These are phyloP conservation scores for Capronia epimyces DNA, from an alignment of 2,329 filamentous ascomycete genomes.

Conservation along the genomic window DNA sequence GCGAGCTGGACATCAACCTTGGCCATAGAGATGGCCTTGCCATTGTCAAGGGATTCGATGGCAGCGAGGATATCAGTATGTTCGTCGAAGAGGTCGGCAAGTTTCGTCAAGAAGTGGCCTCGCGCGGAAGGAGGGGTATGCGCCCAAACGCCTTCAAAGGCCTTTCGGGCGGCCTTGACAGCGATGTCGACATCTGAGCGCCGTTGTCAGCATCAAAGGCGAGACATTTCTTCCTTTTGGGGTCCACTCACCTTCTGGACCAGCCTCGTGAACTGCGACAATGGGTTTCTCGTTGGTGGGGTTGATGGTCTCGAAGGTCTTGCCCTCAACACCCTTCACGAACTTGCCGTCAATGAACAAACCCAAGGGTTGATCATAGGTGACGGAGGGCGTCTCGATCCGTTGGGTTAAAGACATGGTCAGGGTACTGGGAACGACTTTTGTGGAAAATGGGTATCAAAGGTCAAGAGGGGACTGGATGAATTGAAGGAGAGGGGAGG, in stretches of 20 bases:
- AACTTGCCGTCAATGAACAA: constrained; percentile 71
- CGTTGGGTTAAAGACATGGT: constrained; percentile 38
- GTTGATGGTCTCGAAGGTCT: constrained; percentile 90
- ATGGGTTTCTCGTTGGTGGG: constrained; percentile 80
- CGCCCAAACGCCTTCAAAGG: constrained; percentile 70
- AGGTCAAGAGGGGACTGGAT: constrained; percentile 1
- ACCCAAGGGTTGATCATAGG: constrained; percentile 41
- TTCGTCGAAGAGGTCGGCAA: constrained; percentile 75
- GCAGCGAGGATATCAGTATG: constrained; percentile 70
- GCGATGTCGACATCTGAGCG: constrained; percentile 58
- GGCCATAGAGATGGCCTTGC: constrained; percentile 41
- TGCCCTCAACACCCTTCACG: constrained; percentile 74
- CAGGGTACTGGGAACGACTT: constrained; percentile 10
- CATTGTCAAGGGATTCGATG: constrained; percentile 68
- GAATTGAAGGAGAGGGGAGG: constrained; percentile 32
- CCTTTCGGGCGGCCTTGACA: constrained; percentile 77
- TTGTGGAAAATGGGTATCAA: constrained; percentile 18
- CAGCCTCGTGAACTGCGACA: constrained; percentile 73
- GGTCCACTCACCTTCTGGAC: constrained; percentile 71
- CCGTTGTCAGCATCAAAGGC: background rate
- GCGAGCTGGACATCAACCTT: constrained; percentile 68
- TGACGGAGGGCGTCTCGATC: constrained; percentile 38
- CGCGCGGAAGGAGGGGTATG: constrained; percentile 65
- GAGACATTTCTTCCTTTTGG: background rate
- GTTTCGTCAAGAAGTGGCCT: constrained; percentile 64